Base-by-base conservation (phyloP, 768 basidiomycete genomes). In the Austroboletus eburneus region DNA sequence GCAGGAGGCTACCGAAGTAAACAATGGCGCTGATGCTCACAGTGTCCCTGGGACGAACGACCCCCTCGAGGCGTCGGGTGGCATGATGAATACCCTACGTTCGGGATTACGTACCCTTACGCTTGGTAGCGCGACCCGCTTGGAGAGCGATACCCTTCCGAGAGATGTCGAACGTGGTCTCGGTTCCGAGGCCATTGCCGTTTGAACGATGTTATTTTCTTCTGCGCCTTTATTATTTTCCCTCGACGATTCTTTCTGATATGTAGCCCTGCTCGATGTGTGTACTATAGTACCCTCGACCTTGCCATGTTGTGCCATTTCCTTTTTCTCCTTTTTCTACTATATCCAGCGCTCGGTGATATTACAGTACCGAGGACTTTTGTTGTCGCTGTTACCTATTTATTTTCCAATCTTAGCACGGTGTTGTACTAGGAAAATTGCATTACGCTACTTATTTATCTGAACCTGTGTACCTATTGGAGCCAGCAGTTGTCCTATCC, bases 141-240 rank as follows among this genome's bases (percentile, higher is more conserved):
- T 36, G 13, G 64, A 67, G 24, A 43, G 45, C 14, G 57, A 57
- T 13, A 52, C 52, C 1, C 69, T 72, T 6, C 56, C 66, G 2
- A 52, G 63, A 17, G 64, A 67, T 23, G 51, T 58, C 10, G 63
- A 63, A 25, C 65, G 55, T 17, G 63, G 58, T 5, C n/a, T 47
- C 5, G 55, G 39, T 4, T 13, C 50, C 1, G 56, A 52, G 36
- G 24, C 44, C 5, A 22, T 45, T 17, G 17, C 48, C 16, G 42
- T 46, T 44, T 61, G 42, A 61, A 25, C 14, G 30, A 38, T 24
- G 20, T 9, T 13, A 13, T 9, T n/a, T n/a, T n/a, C n/a, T n/a
- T n/a, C n/a, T n/a, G n/a, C n/a, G n/a, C n/a, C n/a, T n/a, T n/a
- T n/a, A n/a, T n/a, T n/a, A n/a, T n/a, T n/a, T n/a, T n/a, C n/a